These are phyloP conservation scores for Juglanconis juglandina DNA, from an alignment of 2,329 filamentous ascomycete genomes.

Conservation along the genomic window DNA sequence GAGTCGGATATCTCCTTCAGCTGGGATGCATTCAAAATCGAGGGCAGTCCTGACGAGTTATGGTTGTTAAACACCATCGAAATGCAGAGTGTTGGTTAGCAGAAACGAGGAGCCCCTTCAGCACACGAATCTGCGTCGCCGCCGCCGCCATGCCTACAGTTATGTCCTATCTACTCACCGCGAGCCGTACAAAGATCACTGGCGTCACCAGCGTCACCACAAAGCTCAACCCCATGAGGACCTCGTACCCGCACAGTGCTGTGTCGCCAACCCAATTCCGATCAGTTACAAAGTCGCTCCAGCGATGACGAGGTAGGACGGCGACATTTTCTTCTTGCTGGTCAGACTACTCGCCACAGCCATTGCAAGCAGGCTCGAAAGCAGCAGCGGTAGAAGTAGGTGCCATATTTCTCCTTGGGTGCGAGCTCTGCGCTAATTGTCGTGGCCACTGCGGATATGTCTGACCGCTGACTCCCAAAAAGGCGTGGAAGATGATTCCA, in stretches of 20 bases:
- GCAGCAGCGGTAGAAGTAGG: slow-evolving; percentile 31
- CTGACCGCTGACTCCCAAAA: slow-evolving; percentile 45
- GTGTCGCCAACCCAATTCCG: slow-evolving; percentile 29
- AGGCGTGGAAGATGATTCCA: slow-evolving; percentile 33
- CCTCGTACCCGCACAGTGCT: slow-evolving; percentile 32
- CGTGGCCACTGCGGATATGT: slow-evolving; percentile 41
- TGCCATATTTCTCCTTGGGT: slow-evolving; percentile 30
- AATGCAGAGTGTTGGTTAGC: slow-evolving; percentile 15
- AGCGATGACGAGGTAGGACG: slow-evolving; percentile 29
- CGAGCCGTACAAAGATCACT: slow-evolving; percentile 29
- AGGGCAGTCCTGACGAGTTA: slow-evolving; percentile 6
- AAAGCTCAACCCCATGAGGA: slow-evolving; percentile 35
- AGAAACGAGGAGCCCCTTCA: slow-evolving; percentile 17
- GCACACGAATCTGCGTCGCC: slow-evolving; percentile 33
- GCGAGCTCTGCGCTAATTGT: slow-evolving; percentile 35
- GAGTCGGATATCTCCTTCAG: slow-evolving; percentile 22
- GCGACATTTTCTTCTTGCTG: slow-evolving; percentile 26
- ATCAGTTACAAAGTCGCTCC: slow-evolving; percentile 29
- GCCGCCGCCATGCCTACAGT: slow-evolving; percentile 33
- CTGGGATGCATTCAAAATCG: slow-evolving; percentile 18
- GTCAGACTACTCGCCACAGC: slow-evolving; percentile 27
- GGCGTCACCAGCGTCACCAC: slow-evolving; percentile 31
- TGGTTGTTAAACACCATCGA: slow-evolving; percentile 23
- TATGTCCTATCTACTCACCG: slow-evolving; percentile 29
- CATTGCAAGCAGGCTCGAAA: slow-evolving; percentile 31